These are phyloP conservation scores for Allantophomopsis cytisporea DNA, from an alignment of 2,329 filamentous ascomycete species.

Conservation along the genomic window DNA sequence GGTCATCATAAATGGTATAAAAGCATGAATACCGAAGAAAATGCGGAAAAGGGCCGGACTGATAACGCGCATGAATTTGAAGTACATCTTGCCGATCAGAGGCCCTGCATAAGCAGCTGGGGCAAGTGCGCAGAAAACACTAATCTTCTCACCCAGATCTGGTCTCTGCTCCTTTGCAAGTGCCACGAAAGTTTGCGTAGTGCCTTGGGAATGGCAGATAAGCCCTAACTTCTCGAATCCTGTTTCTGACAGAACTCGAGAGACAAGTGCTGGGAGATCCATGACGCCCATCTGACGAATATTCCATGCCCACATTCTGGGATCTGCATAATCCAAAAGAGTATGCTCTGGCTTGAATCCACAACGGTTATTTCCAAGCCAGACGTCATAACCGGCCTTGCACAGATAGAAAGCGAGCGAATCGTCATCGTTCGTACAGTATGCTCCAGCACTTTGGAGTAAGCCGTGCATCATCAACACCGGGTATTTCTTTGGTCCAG, in stretches of 20 bases:
- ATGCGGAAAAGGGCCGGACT: slow-evolving; percentile 63
- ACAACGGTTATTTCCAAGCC: slow-evolving; percentile 88
- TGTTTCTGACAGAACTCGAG: slow-evolving; percentile 68
- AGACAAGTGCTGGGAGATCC: slow-evolving; percentile 71
- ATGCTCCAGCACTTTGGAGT: slow-evolving; percentile 77
- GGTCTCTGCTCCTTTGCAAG: slow-evolving; percentile 83
- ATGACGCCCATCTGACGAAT: slow-evolving; percentile 88
- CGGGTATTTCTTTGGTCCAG: slow-evolving; percentile 54
- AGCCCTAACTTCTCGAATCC: slow-evolving; percentile 73
- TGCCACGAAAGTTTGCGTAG: slow-evolving; percentile 76
- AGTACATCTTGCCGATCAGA: slow-evolving; percentile 74
- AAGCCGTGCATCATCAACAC: slow-evolving; percentile 81
- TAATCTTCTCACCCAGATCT: slow-evolving; percentile 68
- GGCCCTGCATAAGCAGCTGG: slow-evolving; percentile 85
- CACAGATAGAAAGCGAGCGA: slow-evolving; percentile 85
- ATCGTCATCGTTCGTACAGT: slow-evolving; percentile 80
- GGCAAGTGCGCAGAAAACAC: slow-evolving; percentile 81
- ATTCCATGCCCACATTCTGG: slow-evolving; percentile 95
- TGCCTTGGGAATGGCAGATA: slow-evolving; percentile 82
- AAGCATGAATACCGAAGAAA: slow-evolving; percentile 83
- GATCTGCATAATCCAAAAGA: slow-evolving; percentile 57
- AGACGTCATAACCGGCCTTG: slow-evolving; percentile 88
- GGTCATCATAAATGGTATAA: slow-evolving; percentile 87
- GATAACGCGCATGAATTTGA: slow-evolving; percentile 81
- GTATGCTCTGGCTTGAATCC: slow-evolving; percentile 70